phyloP scores from a whole-genome alignment of 108 stramenopile species.

The Skeletonema potamos region DNA sequence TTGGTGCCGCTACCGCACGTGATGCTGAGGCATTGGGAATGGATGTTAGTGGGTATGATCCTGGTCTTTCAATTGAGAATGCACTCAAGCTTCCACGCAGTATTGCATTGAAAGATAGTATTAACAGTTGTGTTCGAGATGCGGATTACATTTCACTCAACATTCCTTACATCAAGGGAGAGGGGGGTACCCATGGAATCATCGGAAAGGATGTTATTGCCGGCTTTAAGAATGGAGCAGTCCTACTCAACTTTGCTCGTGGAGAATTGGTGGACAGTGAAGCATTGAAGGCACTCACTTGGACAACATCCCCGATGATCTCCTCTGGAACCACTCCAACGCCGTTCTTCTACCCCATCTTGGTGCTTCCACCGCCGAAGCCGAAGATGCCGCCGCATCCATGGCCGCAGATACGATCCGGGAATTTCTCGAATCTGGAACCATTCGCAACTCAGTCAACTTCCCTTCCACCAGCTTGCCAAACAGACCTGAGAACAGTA shows the following conservation, averaged over 20 bases:
- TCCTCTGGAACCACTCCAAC: slow-evolving; percentile 86
- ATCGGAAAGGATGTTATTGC: slow-evolving; percentile 75
- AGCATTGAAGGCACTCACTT: slow-evolving; percentile 87
- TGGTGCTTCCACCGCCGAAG: slow-evolving; percentile 96
- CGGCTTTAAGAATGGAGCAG: slow-evolving; percentile 81
- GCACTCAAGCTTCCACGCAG: slow-evolving; percentile 79
- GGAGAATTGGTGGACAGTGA: slow-evolving; percentile 93
- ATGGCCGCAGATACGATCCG: slow-evolving; percentile 92
- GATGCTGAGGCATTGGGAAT: slow-evolving; percentile 88
- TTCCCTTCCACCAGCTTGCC: slow-evolving; percentile 79
- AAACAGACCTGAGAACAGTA: slow-evolving; percentile 57
- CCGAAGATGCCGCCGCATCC: slow-evolving; percentile 91
- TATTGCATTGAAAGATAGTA: slow-evolving; percentile 66
- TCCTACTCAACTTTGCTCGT: slow-evolving; percentile 93
- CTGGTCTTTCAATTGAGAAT: slow-evolving; percentile 85
- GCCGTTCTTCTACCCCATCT: slow-evolving; percentile 92
- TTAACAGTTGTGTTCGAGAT: slow-evolving; percentile 70
- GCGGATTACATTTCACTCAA: slow-evolving; percentile 95
- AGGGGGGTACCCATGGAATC: slow-evolving; percentile 88
- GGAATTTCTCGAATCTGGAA: slow-evolving; percentile 83
- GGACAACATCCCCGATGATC: slow-evolving; percentile 86
- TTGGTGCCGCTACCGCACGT: slow-evolving; percentile 90
- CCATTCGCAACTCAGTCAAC: slow-evolving; percentile 90
- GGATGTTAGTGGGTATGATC: slow-evolving; percentile 92
- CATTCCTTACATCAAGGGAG: slow-evolving; percentile 93